Evolutionary conservation across 2,329 filamentous ascomycete species (phyloP), one percentile per base, ranked within the genome.

Genomic region (Stagonosporopsis tanaceti): DNA sequence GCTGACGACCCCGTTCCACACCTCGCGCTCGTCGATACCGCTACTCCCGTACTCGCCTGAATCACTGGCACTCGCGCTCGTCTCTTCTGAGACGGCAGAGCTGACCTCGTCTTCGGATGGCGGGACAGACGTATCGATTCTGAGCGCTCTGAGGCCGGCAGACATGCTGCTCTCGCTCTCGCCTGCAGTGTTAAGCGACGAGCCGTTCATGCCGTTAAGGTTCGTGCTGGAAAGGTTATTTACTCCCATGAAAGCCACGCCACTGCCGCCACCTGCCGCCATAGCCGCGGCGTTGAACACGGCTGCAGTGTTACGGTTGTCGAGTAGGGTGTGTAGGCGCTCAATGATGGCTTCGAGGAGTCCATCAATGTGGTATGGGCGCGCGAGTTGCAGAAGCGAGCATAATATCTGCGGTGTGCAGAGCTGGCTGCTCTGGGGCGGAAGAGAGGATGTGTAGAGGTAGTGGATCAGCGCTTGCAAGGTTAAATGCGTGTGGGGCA

Each of bases 271-370:
- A 11, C 95, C 95, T 1, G 95, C 95, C 0, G 93, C 95, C 95
- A 98, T 98, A 50, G 95, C 95, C 0, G 94, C 95, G 0, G 95
- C 95, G 65, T 99, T 99, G 82, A 99, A 99, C 0, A 99, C 93
- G 6, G 95, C 95, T 0, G 95, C 95, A 0, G 95, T 94, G 66
- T 98, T 99, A 44, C 94, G 86, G 45, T 92, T 95, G 74, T 99
- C 95, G 4, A 99, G 85, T 0, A 96, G 86, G 28, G 91, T 85
- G 70, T 99, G 95, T 0, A 99, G 83, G 7, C 94, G 87, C 76
- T 98, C 93, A 9, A 98, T 92, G 1, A 96, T 92, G 0, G 92
- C 92, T 78, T 99, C 95, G 1, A 98, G 82, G 2, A 99, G 84
- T 0, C 95, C 95, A 68, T 98, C 93, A 44, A 99, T 85, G 62